A percentile compares a stretch with the other conserved stretches of the same genome.
Conservation (phyloP, 2,329 filamentous ascomycete genomes). For the Erysiphe pulchra region DNA sequence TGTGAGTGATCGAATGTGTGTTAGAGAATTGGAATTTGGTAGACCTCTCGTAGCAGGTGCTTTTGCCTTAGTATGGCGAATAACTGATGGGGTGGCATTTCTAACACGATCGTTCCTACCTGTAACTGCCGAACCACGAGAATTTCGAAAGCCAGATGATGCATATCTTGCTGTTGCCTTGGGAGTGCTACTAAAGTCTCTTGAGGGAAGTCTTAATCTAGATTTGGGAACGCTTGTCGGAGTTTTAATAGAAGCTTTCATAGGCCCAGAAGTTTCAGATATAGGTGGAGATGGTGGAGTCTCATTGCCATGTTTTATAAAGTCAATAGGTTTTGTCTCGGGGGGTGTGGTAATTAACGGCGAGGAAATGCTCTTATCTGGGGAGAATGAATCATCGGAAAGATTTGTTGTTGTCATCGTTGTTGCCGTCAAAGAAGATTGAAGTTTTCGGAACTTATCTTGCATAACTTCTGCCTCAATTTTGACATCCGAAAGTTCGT, state of each 20-base stretch:
- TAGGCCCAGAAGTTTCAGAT: conserved; percentile 45
- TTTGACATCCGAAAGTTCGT: conserved; percentile 79
- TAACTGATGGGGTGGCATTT: conserved; percentile 14
- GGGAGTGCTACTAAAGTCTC: conserved; percentile 26
- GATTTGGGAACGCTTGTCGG: conserved; percentile 13
- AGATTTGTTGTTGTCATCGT: conserved; percentile 19
- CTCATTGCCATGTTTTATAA: conserved; percentile 35
- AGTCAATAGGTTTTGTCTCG: conserved; percentile 35
- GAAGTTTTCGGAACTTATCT: conserved; percentile 66
- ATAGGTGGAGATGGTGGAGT: conserved; percentile 87
- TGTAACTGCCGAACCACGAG: conserved; percentile 6
- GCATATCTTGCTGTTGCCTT: conserved; percentile 17
- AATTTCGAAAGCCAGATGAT: conserved; percentile 7
- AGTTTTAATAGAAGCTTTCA: conserved; percentile 7
- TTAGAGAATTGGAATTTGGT: conserved; percentile 44
- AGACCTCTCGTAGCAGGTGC: conserved; percentile 15
- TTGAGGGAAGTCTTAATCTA: conserved; percentile 28
- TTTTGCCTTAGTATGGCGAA: conserved; percentile 17
- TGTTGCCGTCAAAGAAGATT: conserved; percentile 27
- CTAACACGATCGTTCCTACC: conserved; percentile 6
- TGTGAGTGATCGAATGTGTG: conserved; percentile 79
- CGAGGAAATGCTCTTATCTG: conserved; percentile 69
- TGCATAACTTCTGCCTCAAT: conserved; percentile 86
- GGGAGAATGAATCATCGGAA: conserved; percentile 46
- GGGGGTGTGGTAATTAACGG: conserved; percentile 77